These are phyloP conservation scores for Pseudophaeomoniella oleicola DNA, from an alignment of 2,329 filamentous ascomycete genomes.

Conservation along the genomic window DNA sequence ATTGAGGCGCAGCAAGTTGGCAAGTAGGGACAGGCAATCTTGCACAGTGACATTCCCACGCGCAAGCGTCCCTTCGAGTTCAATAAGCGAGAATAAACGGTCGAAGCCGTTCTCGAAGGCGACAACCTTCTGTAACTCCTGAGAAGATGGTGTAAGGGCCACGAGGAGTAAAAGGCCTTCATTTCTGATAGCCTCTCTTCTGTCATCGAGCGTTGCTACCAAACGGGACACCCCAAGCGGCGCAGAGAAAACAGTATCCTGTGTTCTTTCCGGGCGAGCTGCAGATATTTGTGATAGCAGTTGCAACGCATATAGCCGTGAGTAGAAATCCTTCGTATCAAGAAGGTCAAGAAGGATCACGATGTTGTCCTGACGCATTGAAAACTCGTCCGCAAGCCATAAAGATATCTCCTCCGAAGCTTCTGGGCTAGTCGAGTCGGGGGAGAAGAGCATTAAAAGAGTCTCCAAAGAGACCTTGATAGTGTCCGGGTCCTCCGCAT, in stretches of 20 bases:
- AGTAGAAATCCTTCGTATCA: conserved; percentile 77
- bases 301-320: conserved; percentile 79
- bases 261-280: conserved; percentile 77
- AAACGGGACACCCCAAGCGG: conserved; percentile 78
- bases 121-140: conserved; percentile 86
- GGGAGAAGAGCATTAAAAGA: conserved; percentile 77
- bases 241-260: conserved; percentile 84
- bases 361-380: conserved; percentile 93
- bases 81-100: conserved; percentile 67
- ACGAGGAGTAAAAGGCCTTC: conserved; percentile 76
- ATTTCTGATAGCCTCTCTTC: conserved; percentile 73
- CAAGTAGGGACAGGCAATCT: conserved; percentile 80
- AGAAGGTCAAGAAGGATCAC: conserved; percentile 79
- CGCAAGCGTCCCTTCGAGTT: conserved; percentile 62
- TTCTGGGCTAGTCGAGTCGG: conserved; percentile 45
- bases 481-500: conserved; percentile 90
- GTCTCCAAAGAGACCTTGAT: conserved; percentile 93
- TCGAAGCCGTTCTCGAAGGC: conserved; percentile 93
- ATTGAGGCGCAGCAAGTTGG: conserved; percentile 78
- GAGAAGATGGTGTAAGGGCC: conserved; percentile 70
- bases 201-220: conserved; percentile 71
- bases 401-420: conserved; percentile 80
- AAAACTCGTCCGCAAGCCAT: conserved; percentile 96
- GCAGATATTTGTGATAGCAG: conserved; percentile 73
- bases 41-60: conserved; percentile 81